Base-by-base conservation (phyloP, 129 eudicot species). In the Pseudognaphalium luteoalbum region DNA sequence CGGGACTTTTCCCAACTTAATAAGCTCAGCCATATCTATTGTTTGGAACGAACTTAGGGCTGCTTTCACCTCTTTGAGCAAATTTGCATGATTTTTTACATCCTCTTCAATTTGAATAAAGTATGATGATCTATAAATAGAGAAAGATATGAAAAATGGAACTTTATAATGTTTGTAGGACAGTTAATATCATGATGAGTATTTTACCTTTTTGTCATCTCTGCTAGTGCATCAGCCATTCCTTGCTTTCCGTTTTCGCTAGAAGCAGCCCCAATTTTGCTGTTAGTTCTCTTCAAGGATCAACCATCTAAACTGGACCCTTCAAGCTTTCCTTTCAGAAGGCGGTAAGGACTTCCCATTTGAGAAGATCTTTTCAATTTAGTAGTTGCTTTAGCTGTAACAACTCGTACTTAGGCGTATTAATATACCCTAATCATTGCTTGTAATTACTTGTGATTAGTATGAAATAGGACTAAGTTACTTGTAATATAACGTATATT, bases 151-250 rank as follows among this genome's bases (percentile, higher is more conserved):
- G 12, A 7, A 70, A 7, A 35, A 35, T 35, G 39, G 39, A 5
- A 73, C 37, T 29, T 41, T 30, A 29, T 16, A 34, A 58, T 35
- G 39, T 35, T 35, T 35, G 39, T 35, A 35, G 39, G 39, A 35
- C 6, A 35, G 39, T 35, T 4, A 35, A 35, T n/a, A n/a, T n/a
- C n/a, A n/a, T 35, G 39, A 33, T 4, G 39, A 4, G 6, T 33
- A 33, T 35, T 35, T 20, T 69, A 90, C 98, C 96, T 87, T 79
- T 88, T 90, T 70, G 97, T 93, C 91, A 93, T 90, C 86, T 93
- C 98, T 60, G 92, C 96, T 47, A 93, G 59, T 78, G 98, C 98
- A 84, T 93, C 98, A 47, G 97, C 98, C 97, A 90, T 90, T 56
- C 97, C 89, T 81, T 75, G 81, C 15, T 91, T 86, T 37, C 81